Conservation (phyloP, 1,284 basidiomycete species). For the Tranzscheliella williamsii region DNA sequence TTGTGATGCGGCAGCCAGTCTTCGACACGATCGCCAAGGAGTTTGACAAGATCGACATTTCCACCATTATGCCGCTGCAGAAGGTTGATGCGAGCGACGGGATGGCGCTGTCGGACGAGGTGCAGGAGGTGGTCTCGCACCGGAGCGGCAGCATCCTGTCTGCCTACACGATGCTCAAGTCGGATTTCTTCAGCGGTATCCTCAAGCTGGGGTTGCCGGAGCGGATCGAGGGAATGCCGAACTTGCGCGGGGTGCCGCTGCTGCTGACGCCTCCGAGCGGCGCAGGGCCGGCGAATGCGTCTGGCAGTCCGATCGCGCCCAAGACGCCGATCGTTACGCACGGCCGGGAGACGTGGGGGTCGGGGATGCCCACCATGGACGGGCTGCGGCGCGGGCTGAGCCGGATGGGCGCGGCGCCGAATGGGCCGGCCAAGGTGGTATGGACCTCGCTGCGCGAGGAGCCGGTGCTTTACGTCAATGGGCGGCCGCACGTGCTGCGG, state of each 20-base stretch:
- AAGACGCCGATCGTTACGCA: conserved; percentile 21
- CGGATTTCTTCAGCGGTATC: conserved; percentile 78
- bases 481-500: conserved; percentile 80
- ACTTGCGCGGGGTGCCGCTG: conserved; percentile 52
- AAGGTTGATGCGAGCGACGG: conserved; percentile 66
- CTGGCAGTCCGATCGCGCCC: conserved; percentile 19
- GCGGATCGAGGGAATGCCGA: conserved; percentile 58
- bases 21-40: conserved; percentile 96
- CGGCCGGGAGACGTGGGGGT: conserved; percentile 54
- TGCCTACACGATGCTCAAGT: conserved; percentile 92
- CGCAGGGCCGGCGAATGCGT: neutral
- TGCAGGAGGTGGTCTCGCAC: conserved; percentile 69
- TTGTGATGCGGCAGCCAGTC: conserved; percentile 66
- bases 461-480: conserved; percentile 65
- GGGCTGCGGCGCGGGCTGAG: conserved; percentile 54
- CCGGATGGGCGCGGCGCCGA: conserved; percentile 51
- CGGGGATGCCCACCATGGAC: conserved; percentile 59
- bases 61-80: conserved; percentile 82
- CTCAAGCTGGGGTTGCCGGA: conserved; percentile 49
- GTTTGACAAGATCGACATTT: conserved; percentile 75
- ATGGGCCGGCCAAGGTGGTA: conserved; percentile 42
- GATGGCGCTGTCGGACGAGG: conserved; percentile 68
- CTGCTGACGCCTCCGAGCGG: conserved; percentile 26
- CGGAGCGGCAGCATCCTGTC: conserved; percentile 85
- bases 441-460: conserved; percentile 59